Percentiles rank a stretch among this genome's conserved stretches.
phyloP scores from a whole-genome alignment of 768 basidiomycete species.

The Pluteus cervinus region DNA sequence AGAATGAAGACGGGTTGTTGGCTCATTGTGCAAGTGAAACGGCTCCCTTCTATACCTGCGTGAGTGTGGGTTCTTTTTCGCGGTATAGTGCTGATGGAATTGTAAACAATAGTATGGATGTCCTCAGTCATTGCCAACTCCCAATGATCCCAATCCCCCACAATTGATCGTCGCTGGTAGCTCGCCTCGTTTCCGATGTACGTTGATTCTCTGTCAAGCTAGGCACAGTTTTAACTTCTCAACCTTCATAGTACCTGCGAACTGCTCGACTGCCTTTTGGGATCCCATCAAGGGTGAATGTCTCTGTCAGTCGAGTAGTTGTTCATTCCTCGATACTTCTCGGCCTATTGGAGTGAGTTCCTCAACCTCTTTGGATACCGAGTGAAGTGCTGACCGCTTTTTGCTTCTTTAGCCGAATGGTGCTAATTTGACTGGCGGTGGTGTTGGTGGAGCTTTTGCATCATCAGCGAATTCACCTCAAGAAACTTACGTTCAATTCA shows the following conservation, averaged over 20 bases:
- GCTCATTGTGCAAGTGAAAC: slow-evolving; percentile 60
- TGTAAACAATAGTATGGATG: slow-evolving; percentile 90
- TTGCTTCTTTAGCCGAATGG: slow-evolving; percentile 48
- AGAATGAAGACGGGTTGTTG: slow-evolving; percentile 58
- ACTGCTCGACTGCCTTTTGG: slow-evolving; percentile 79
- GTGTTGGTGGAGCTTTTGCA: slow-evolving; percentile 32
- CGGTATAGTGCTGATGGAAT: too few relatives aligned
- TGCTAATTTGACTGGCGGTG: slow-evolving; percentile 62
- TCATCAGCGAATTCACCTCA: slow-evolving; percentile 15
- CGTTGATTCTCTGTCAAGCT: slow-evolving; percentile 16
- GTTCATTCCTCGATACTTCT: slow-evolving; percentile 59
- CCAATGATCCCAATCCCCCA: slow-evolving; percentile 58
- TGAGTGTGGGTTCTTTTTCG: slow-evolving; percentile 27
- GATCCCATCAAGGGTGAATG: slow-evolving; percentile 67
- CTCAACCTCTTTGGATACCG: slow-evolving; percentile 1
- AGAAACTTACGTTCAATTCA: slow-evolving; percentile 44
- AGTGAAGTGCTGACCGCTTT: slow-evolving; percentile 3
- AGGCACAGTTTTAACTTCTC: slow-evolving; percentile 1
- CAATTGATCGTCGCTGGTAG: slow-evolving; percentile 44
- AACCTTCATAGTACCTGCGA: slow-evolving; percentile 45
- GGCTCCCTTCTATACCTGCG: slow-evolving; percentile 78
- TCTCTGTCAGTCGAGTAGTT: slow-evolving; percentile 48
- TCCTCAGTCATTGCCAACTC: slow-evolving; percentile 46
- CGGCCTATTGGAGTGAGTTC: slow-evolving; percentile 53
- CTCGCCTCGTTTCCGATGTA: slow-evolving; percentile 49